These are phyloP conservation scores for Oldenlandia corymbosa DNA, from an alignment of 257 asterid species.

Conservation along the genomic window DNA sequence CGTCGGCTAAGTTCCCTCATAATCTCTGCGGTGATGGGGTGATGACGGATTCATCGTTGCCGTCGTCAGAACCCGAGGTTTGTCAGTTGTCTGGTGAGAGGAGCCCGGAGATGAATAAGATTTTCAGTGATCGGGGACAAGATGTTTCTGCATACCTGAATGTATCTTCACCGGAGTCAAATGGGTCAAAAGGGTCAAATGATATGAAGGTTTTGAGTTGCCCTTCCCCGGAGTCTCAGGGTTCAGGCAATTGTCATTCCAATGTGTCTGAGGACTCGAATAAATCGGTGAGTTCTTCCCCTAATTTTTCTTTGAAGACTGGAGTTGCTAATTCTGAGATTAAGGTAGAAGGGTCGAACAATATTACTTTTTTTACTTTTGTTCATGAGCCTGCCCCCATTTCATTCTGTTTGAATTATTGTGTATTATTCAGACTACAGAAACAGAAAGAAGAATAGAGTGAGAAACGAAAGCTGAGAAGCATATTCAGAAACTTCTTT, in stretches of 20 bases:
- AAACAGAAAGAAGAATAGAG: too few relatives aligned
- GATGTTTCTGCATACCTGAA: slow-evolving; percentile 44
- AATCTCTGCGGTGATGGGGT: slow-evolving; percentile 22
- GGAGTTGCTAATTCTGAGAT: slow-evolving; percentile 50
- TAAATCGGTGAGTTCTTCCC: slow-evolving; percentile 62
- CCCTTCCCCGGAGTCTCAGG: slow-evolving; percentile 62
- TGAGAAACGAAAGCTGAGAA: too few relatives aligned
- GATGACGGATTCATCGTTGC: slow-evolving; percentile 11
- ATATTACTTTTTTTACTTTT: too few relatives aligned
- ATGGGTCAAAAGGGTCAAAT: slow-evolving; percentile 48
- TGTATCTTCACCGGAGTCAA: slow-evolving; percentile 72
- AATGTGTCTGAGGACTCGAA: slow-evolving; percentile 49
- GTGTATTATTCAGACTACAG: too few relatives aligned
- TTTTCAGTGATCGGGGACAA: slow-evolving; percentile 30
- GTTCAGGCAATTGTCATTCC: slow-evolving; percentile 51
- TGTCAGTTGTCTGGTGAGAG: slow-evolving; percentile 42
- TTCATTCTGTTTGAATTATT: too few relatives aligned
- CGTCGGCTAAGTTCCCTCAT: slow-evolving; percentile 44
- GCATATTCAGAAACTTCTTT: too few relatives aligned
- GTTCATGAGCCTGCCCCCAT: too few relatives aligned
- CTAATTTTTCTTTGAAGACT: slow-evolving; percentile 36
- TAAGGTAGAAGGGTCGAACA: slow-evolving; percentile 43
- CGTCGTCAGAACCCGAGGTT: slow-evolving; percentile 28
- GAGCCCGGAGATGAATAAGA: too few relatives aligned
- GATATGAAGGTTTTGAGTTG: slow-evolving; percentile 49